Percentiles rank a stretch among this genome's conserved stretches.
Evolutionary conservation across 192 early-diverging fungal genomes (phyloP).

Genomic region (Polychytrium aggregatum): DNA sequence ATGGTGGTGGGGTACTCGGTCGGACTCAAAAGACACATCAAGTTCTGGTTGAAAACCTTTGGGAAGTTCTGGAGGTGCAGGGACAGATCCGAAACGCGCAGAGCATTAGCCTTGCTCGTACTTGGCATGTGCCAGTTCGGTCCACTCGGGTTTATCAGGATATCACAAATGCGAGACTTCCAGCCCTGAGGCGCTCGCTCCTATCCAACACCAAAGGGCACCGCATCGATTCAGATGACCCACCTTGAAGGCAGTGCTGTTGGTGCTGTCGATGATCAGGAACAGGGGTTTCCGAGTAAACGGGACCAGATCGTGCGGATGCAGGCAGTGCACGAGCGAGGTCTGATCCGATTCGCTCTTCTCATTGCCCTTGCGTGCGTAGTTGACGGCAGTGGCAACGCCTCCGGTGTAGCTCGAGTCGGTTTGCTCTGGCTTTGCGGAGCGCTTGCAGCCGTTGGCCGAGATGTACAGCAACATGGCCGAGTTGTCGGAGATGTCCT

Average conservation of each 20-base stretch:
- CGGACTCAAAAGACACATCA: conserved; percentile 84
- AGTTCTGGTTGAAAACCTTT: conserved; percentile 74
- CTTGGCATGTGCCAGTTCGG: no score
- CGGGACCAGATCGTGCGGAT: conserved; percentile 83
- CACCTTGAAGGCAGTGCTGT: conserved; percentile 75
- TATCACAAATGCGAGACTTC: no score
- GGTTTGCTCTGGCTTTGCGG: conserved; percentile 20
- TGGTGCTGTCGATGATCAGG: conserved; percentile 84
- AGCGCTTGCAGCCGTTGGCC: conserved; percentile 62
- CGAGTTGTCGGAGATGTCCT: conserved; percentile 78
- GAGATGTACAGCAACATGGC: conserved; percentile 84
- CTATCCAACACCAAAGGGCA: neutral
- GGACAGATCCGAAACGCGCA: no score
- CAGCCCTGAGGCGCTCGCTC: no score
- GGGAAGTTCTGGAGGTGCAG: conserved; percentile 49
- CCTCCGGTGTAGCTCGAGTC: conserved; percentile 61
- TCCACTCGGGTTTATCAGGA: no score
- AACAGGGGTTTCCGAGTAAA: conserved; percentile 94
- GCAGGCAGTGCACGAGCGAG: conserved; percentile 61
- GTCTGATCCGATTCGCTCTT: conserved; percentile 36
- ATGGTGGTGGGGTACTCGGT: conserved; percentile 70
- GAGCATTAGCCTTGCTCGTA: no score
- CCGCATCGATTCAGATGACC: no score
- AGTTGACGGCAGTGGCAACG: conserved; percentile 53
- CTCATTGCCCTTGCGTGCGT: conserved; percentile 48